Percentiles rank a stretch among this genome's conserved stretches.
phyloP scores from a whole-genome alignment of 1,284 basidiomycete genomes.

The Sporisorium sorghi region DNA sequence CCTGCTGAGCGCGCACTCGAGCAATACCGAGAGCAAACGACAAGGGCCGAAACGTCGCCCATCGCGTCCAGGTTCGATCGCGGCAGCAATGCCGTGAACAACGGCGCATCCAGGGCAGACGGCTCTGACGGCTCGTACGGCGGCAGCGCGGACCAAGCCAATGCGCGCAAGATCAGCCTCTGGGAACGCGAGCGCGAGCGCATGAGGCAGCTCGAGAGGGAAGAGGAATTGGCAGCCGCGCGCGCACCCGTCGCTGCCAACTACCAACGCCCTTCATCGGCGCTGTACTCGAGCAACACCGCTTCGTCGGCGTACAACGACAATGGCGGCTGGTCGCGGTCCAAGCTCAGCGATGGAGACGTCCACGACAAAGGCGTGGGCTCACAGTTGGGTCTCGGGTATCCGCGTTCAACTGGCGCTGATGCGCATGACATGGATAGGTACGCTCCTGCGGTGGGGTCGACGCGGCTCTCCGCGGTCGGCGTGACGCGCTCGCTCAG shows the following conservation, averaged over 20 bases:
- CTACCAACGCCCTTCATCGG: constrained; percentile 23
- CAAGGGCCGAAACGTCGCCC: constrained; percentile 15
- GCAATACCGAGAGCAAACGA: constrained; percentile 31
- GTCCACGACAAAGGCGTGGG: constrained; percentile 12
- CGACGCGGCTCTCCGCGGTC: constrained; percentile 44
- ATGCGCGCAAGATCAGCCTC: constrained; percentile 41
- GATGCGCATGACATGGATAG: constrained; percentile 39
- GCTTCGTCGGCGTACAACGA: constrained; percentile 20
- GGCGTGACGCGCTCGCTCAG: constrained; percentile 58
- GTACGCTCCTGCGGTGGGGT: constrained; percentile 56
- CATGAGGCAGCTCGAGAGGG: constrained; percentile 44
- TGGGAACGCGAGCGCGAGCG: constrained; percentile 59
- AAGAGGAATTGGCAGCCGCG: constrained; percentile 37
- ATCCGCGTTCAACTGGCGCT: constrained; percentile 19
- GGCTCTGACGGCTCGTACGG: no score
- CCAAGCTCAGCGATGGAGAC: constrained; percentile 23
- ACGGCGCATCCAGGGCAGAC: background rate
- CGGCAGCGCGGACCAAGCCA: constrained; percentile 17
- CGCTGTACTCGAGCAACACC: constrained; percentile 16
- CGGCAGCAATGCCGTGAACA: background rate
- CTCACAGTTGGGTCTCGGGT: constrained; percentile 33
- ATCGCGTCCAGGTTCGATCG: constrained; percentile 13
- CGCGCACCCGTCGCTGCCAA: constrained; percentile 14
- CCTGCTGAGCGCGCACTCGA: constrained; percentile 49
- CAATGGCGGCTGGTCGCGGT: constrained; percentile 15